phyloP scores from a whole-genome alignment of 495 filamentous ascomycete genomes.

The Penicillium bovifimosum region DNA sequence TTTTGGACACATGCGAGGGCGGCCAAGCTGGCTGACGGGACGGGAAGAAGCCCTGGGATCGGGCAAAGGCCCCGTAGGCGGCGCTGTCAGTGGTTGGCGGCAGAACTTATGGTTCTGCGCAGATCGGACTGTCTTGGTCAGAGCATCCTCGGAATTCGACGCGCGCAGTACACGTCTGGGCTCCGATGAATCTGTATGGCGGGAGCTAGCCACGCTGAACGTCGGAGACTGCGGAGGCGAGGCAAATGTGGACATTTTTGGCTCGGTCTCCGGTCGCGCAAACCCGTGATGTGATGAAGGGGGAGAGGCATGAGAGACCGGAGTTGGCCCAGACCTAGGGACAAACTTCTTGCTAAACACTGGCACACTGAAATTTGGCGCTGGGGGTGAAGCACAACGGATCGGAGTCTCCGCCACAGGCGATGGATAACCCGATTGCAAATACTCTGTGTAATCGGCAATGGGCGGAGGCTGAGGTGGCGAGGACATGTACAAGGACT shows the following conservation, averaged over 20 bases:
- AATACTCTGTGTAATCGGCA: constrained; percentile 8
- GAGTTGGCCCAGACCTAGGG: constrained; percentile 14
- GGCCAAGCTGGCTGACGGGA: constrained; percentile 18
- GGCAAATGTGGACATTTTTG: constrained; percentile 23
- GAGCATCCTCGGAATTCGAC: constrained; percentile 34
- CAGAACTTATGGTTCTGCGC: constrained; percentile 19
- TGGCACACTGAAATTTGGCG: constrained; percentile 50
- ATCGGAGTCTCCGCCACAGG: constrained; percentile 26
- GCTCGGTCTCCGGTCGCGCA: constrained; percentile 13
- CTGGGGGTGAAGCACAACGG: constrained; percentile 37
- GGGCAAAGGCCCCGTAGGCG: constrained; percentile 4
- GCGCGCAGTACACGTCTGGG: constrained; percentile 23
- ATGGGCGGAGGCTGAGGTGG: constrained; percentile 6
- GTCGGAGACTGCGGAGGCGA: constrained; percentile 39
- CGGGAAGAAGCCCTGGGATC: constrained; percentile 16
- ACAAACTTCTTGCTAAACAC: constrained; percentile 44
- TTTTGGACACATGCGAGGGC: constrained; percentile 13
- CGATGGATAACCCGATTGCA: constrained; percentile 21
- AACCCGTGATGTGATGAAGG: constrained; percentile 16
- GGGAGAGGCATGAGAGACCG: constrained; percentile 13
- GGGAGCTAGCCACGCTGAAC: constrained; percentile 25
- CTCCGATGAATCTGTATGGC: constrained; percentile 19
- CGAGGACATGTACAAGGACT: constrained; percentile 20
- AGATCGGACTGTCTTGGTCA: constrained; percentile 19
- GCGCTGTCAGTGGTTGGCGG: constrained; percentile 16